These are phyloP conservation scores for Colletotrichum kahawae DNA, from an alignment of 2,329 filamentous ascomycete species.

Conservation along the genomic window DNA sequence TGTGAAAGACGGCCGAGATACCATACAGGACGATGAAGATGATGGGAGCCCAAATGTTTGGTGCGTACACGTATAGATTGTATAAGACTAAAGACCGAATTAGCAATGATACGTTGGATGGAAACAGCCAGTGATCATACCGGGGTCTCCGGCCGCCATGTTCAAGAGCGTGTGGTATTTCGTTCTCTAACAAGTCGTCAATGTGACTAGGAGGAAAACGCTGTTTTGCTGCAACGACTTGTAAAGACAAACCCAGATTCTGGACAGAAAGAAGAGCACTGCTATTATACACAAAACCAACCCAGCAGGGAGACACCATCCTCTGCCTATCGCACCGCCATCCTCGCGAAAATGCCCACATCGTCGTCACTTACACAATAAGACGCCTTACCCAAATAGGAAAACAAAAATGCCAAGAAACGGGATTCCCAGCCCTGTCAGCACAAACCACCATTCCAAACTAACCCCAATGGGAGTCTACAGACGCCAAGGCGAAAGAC, in stretches of 20 bases:
- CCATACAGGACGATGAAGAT: conserved; percentile 55
- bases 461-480: not conserved
- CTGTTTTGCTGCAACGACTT: not conserved
- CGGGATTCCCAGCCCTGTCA: not conserved
- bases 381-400: not conserved
- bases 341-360: not conserved
- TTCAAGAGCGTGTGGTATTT: not conserved
- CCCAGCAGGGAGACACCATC: not conserved
- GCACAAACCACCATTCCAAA: not conserved
- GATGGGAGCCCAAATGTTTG: conserved; percentile 59
- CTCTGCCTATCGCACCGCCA: not conserved
- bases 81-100: not conserved
- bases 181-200: not conserved
- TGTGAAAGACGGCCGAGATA: conserved; percentile 50
- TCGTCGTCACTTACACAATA: not conserved
- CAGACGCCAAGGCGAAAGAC: not conserved
- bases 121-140: not conserved
- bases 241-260: not conserved
- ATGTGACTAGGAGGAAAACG: not conserved
- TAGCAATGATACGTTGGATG: not conserved
- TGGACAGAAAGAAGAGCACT: not conserved
- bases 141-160: not conserved
- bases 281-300: not conserved
- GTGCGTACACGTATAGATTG: conserved; percentile 47
- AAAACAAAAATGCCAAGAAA: not conserved